These are phyloP conservation scores for Zopfia rhizophila DNA, from an alignment of 2,329 filamentous ascomycete species.

Conservation along the genomic window DNA sequence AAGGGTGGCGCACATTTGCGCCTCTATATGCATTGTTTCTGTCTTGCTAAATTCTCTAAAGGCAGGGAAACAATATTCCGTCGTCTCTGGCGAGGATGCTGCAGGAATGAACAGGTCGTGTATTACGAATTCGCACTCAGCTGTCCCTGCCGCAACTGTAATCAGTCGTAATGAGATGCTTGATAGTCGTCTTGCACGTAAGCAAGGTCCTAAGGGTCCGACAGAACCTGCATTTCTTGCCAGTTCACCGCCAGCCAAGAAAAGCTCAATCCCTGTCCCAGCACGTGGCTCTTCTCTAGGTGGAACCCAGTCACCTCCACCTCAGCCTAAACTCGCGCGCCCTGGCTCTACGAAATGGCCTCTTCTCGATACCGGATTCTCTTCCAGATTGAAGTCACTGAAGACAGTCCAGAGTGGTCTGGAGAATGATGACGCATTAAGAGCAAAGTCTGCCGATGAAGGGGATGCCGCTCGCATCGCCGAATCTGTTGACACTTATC, in stretches of 20 bases:
- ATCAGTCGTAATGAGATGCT: constrained; percentile 10
- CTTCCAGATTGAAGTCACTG: background rate
- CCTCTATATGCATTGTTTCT: too few species aligned
- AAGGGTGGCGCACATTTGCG: too few species aligned
- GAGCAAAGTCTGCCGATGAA: too few species aligned
- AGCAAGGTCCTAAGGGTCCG: background rate
- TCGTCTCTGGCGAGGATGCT: too few species aligned
- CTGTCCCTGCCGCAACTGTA: background rate
- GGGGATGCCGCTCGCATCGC: too few species aligned
- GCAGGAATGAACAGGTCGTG: too few species aligned
- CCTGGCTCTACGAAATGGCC: constrained; percentile 26
- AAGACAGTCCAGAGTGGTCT: too few species aligned
- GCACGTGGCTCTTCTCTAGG: constrained; percentile 17
- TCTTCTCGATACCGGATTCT: constrained; percentile 11
- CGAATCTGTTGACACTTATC: constrained; percentile 5
- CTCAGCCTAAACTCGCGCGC: constrained; percentile 6
- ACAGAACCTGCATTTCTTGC: background rate
- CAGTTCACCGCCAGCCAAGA: constrained; percentile 3
- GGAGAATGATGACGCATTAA: too few species aligned
- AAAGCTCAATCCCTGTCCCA: constrained; percentile 6
- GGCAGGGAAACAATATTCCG: too few species aligned
- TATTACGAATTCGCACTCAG: background rate
- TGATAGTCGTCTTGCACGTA: constrained; percentile 15
- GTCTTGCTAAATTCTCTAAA: too few species aligned
- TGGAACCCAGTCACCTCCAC: background rate